Conservation (phyloP, 768 basidiomycete genomes). For the Lactifluus hygrophoroides region DNA sequence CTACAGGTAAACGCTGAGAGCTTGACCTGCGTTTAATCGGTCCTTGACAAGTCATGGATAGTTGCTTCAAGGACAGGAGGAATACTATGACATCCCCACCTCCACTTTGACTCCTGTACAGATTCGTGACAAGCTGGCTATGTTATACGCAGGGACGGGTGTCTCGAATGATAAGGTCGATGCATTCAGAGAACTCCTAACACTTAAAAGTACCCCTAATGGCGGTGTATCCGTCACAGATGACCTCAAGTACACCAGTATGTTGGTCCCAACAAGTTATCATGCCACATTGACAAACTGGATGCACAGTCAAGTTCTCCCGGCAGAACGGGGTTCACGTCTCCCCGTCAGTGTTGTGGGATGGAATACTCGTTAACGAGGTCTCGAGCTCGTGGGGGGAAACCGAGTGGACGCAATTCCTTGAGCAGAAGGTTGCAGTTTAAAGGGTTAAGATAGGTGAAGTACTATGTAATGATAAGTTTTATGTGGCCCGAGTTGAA, state of each 20-base stretch:
- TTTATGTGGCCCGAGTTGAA: not conserved
- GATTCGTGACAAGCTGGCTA: slow-evolving; percentile 65
- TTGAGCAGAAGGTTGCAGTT: slow-evolving; percentile 45
- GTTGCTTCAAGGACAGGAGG: slow-evolving; percentile 68
- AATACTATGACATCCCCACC: slow-evolving; percentile 74
- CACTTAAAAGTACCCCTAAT: slow-evolving; percentile 56
- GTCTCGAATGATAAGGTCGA: slow-evolving; percentile 42
- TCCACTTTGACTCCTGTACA: slow-evolving; percentile 58
- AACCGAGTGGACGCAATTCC: slow-evolving; percentile 72
- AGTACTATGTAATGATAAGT: not conserved
- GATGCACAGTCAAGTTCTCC: slow-evolving; percentile 70
- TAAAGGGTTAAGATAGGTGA: slow-evolving; percentile 24
- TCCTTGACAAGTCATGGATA: slow-evolving; percentile 25
- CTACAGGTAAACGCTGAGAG: slow-evolving; percentile 36
- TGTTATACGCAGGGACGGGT: slow-evolving; percentile 42
- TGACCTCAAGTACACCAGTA: slow-evolving; percentile 85
- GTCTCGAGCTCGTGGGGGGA: slow-evolving; percentile 78
- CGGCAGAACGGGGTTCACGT: slow-evolving; percentile 91
- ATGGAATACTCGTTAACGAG: slow-evolving; percentile 63
- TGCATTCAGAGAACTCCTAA: slow-evolving; percentile 53
- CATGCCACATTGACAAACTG: not conserved
- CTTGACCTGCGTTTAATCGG: not conserved
- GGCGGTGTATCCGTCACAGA: slow-evolving; percentile 78
- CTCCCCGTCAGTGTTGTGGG: slow-evolving; percentile 74
- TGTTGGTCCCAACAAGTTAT: slow-evolving; percentile 23